Evolutionary conservation across 2,329 filamentous ascomycete genomes (phyloP).

Genomic region (Monosporascus sp.): DNA sequence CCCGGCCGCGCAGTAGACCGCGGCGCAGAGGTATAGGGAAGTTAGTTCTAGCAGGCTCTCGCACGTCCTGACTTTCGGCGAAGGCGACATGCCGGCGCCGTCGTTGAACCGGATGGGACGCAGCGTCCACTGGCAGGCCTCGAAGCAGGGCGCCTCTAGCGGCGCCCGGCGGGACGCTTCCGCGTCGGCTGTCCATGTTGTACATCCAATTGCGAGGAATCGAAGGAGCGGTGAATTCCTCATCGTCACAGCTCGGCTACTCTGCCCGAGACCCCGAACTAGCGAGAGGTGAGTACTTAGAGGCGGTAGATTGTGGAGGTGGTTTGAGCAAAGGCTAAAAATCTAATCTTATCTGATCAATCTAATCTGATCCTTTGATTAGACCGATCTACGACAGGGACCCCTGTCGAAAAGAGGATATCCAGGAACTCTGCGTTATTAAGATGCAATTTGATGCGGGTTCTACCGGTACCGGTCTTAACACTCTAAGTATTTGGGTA

Average conservation of each 20-base stretch:
- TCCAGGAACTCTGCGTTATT: too few relatives aligned
- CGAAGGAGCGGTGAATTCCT: background rate
- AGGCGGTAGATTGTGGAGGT: too few relatives aligned
- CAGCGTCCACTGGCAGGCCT: slow-evolving; percentile 28
- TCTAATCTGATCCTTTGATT: background rate
- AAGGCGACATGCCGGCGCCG: slow-evolving; percentile 10
- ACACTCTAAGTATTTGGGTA: too few relatives aligned
- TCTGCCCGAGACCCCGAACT: too few relatives aligned
- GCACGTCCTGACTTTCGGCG: slow-evolving; percentile 20
- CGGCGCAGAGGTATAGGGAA: slow-evolving; percentile 35
- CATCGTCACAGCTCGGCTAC: background rate
- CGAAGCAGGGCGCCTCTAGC: slow-evolving; percentile 20
- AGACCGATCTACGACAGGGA: background rate
- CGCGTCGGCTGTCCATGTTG: background rate
- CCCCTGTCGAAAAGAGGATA: too few relatives aligned
- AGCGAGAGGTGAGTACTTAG: too few relatives aligned
- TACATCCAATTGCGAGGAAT: background rate
- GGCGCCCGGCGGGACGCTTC: background rate
- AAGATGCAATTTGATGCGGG: too few relatives aligned
- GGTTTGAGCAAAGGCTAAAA: background rate
- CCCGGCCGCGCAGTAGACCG: slow-evolving; percentile 28
- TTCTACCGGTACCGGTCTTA: too few relatives aligned
- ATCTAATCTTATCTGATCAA: background rate
- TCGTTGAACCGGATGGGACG: slow-evolving; percentile 28
- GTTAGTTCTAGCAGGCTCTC: slow-evolving; percentile 20